Evolutionary conservation across 805 yeast species (phyloP).

Genomic region (Lachancea mirantina): DNA sequence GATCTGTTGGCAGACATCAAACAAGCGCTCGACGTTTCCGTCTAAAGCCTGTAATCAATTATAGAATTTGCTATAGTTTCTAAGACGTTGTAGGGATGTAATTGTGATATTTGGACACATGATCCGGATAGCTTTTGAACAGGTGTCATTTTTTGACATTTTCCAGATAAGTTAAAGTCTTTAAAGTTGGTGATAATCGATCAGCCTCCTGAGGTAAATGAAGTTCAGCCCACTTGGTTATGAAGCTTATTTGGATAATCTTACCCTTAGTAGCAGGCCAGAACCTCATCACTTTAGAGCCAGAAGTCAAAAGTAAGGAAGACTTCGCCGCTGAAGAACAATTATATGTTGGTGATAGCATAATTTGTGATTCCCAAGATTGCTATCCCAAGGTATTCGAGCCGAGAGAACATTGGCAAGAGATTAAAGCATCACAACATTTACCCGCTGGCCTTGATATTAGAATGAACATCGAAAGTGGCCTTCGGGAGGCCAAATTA

Average conservation of each 20-base stretch:
- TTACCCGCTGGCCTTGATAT: constrained; percentile 75
- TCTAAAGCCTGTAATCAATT: too few species aligned
- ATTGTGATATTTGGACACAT: too few species aligned
- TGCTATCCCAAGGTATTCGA: constrained; percentile 61
- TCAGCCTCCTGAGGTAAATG: neutral
- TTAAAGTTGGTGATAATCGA: too few species aligned
- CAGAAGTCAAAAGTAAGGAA: neutral
- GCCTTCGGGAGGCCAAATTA: constrained; percentile 60
- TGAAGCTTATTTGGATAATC: too few species aligned
- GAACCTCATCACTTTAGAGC: constrained; percentile 7
- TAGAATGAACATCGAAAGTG: constrained; percentile 66
- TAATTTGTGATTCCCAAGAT: constrained; percentile 34
- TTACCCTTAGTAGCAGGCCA: constrained; percentile 2
- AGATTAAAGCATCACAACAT: constrained; percentile 59
- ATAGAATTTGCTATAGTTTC: too few species aligned
- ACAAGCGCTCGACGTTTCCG: constrained; percentile 65
- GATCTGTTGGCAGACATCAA: constrained; percentile 67
- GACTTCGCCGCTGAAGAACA: constrained; percentile 4
- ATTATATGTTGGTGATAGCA: constrained; percentile 13
- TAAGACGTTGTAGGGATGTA: too few species aligned
- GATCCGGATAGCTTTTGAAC: too few species aligned
- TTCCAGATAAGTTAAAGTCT: too few species aligned
- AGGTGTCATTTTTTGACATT: too few species aligned
- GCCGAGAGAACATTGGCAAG: constrained; percentile 65
- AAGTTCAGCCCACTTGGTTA: neutral